Conservation (phyloP, 2,329 filamentous ascomycete genomes). For the Catunica adiposa region DNA sequence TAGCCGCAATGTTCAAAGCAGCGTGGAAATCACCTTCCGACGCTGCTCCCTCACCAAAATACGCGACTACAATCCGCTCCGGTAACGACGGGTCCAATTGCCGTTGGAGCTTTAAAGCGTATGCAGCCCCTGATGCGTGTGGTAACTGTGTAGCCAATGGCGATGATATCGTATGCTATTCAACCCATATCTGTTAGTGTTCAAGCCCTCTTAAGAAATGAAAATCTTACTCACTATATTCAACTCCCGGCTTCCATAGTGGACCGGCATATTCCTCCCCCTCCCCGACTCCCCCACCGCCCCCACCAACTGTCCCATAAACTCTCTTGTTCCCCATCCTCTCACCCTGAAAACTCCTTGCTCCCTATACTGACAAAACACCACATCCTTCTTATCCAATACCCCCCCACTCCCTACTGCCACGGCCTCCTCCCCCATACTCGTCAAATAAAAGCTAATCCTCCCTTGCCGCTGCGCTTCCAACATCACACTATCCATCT, state of each 20-base stretch:
- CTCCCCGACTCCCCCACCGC: slow-evolving; percentile 65
- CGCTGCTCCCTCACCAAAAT: slow-evolving; percentile 82
- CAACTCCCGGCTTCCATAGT: slow-evolving; percentile 72
- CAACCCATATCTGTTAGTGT: not conserved
- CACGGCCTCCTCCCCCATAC: slow-evolving; percentile 85
- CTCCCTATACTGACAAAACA: slow-evolving; percentile 91
- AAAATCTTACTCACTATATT: slow-evolving; percentile 51
- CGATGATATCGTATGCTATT: slow-evolving; percentile 64
- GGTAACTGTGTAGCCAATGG: slow-evolving; percentile 79
- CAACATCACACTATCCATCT: slow-evolving; percentile 97
- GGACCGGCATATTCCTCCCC: slow-evolving; percentile 92
- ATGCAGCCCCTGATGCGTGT: slow-evolving; percentile 73
- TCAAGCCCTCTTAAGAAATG: not conserved
- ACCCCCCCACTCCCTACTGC: slow-evolving; percentile 78
- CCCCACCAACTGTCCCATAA: slow-evolving; percentile 90
- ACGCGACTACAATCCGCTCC: slow-evolving; percentile 58
- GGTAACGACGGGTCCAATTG: slow-evolving; percentile 52
- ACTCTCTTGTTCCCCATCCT: slow-evolving; percentile 71
- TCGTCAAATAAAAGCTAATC: slow-evolving; percentile 94
- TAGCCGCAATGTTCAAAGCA: slow-evolving; percentile 79
- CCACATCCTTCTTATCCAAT: slow-evolving; percentile 65
- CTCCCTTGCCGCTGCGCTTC: slow-evolving; percentile 92
- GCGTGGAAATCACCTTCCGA: slow-evolving; percentile 87
- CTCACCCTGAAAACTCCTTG: slow-evolving; percentile 80
- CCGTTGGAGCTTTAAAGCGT: slow-evolving; percentile 69